Conservation (phyloP, 2,329 filamentous ascomycete species). For the Curvularia spicifera region DNA sequence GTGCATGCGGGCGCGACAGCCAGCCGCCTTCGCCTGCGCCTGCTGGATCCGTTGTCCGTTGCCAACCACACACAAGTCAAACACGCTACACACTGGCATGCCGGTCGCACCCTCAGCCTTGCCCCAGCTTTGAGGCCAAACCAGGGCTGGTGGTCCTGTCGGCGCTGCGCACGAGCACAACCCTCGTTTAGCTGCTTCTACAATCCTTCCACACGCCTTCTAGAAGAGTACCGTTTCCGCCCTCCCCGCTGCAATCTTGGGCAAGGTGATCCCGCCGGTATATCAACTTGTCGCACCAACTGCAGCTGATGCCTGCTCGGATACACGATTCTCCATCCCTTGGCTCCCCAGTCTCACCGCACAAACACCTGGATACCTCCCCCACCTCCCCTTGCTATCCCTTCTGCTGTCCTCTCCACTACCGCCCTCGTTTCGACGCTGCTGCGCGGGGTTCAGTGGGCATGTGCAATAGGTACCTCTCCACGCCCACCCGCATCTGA, state of each 20-base stretch:
- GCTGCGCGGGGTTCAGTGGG: conserved; percentile 22
- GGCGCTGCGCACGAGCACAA: conserved; percentile 39
- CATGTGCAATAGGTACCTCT: conserved; percentile 24
- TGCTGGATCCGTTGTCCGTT: no score
- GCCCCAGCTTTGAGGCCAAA: conserved; percentile 46
- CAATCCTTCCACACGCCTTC: conserved; percentile 45
- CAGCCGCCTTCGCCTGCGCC: no score
- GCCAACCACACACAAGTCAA: conserved; percentile 28
- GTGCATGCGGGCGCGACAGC: no score
- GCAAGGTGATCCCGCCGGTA: conserved; percentile 43
- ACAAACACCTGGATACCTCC: conserved; percentile 28
- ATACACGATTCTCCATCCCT: conserved; percentile 45
- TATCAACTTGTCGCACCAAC: conserved; percentile 48
- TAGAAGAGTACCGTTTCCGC: conserved; percentile 47
- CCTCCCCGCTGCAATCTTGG: conserved; percentile 41
- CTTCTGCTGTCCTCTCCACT: conserved; percentile 15
- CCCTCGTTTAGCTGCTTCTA: conserved; percentile 41
- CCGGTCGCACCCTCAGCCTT: conserved; percentile 42
- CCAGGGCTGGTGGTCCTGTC: conserved; percentile 33
- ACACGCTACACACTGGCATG: conserved; percentile 37
- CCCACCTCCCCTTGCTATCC: conserved; percentile 25
- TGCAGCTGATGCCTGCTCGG: conserved; percentile 40
- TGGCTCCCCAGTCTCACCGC: conserved; percentile 29
- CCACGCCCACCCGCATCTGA: conserved; percentile 12
- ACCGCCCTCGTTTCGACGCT: conserved; percentile 11